Evolutionary conservation across 345 rosid genomes (phyloP).

Genomic region (Populus nigra): DNA sequence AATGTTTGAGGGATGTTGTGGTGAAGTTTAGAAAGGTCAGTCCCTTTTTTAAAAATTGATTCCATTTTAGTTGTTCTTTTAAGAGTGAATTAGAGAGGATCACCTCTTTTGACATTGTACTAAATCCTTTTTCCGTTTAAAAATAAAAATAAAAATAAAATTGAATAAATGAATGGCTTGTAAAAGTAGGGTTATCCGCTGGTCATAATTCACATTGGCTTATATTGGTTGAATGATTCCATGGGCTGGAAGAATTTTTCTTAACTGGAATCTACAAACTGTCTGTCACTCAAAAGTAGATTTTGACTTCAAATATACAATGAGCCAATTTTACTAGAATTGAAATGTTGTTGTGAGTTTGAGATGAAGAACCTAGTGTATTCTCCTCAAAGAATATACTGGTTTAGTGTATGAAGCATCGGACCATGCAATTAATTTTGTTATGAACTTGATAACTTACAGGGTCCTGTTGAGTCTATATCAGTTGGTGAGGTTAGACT

Average conservation of each 20-base stretch:
- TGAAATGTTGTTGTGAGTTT: not conserved
- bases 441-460: constrained; percentile 35
- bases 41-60: not conserved
- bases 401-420: no score
- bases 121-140: no score
- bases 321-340: not conserved
- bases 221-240: not conserved
- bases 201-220: not conserved
- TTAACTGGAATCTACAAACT: no score
- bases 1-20: constrained; percentile 72
- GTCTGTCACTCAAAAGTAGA: not conserved
- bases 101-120: not conserved
- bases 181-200: not conserved
- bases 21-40: constrained; percentile 85
- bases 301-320: not conserved
- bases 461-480: constrained; percentile 94
- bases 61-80: constrained; percentile 13
- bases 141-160: no score
- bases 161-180: not conserved
- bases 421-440: not conserved
- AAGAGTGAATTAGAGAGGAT: not conserved
- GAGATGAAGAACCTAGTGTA: not conserved
- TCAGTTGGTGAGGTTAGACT: constrained; percentile 87
- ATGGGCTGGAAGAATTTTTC: not conserved
- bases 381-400: not conserved